Evolutionary conservation across 768 basidiomycete genomes (phyloP).

Genomic region (Mycena belliarum): DNA sequence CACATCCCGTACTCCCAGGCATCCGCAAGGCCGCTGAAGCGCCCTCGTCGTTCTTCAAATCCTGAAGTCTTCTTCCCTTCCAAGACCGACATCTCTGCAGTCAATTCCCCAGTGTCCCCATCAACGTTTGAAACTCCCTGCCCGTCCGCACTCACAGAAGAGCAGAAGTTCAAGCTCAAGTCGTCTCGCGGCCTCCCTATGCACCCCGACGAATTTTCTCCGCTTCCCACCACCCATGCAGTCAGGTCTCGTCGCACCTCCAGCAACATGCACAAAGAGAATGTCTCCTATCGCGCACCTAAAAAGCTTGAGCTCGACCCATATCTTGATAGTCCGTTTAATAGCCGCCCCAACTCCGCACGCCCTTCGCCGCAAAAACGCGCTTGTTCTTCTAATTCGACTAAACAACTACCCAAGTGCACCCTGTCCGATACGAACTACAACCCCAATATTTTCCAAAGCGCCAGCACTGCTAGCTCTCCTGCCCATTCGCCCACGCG

Average conservation of each 20-base stretch:
- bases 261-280: conserved; percentile 24
- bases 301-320: conserved; percentile 9
- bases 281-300: conserved; percentile 10
- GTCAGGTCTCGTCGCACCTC: conserved; percentile 35
- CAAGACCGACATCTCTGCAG: conserved; percentile 30
- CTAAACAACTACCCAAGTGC: conserved; percentile 31
- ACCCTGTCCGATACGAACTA: conserved; percentile 35
- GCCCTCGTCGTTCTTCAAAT: conserved; percentile 39
- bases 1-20: conserved; percentile 41
- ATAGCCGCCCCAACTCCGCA: conserved; percentile 44
- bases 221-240: conserved; percentile 39
- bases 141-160: conserved; percentile 32
- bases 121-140: conserved; percentile 25
- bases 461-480: conserved; percentile 17
- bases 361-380: conserved; percentile 35
- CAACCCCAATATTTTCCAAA: conserved; percentile 24
- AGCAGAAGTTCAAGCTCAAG: conserved; percentile 26
- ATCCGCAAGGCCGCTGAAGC: conserved; percentile 48
- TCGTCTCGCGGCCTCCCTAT: conserved; percentile 21
- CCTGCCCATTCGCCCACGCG: conserved; percentile 20
- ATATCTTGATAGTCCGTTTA: conserved; percentile 48
- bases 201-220: conserved; percentile 41
- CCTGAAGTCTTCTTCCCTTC: conserved; percentile 34
- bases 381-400: not conserved
- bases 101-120: conserved; percentile 15